Base-by-base conservation (phyloP, 208 protist genomes). In the Leptomonas pyrrhocoris region DNA sequence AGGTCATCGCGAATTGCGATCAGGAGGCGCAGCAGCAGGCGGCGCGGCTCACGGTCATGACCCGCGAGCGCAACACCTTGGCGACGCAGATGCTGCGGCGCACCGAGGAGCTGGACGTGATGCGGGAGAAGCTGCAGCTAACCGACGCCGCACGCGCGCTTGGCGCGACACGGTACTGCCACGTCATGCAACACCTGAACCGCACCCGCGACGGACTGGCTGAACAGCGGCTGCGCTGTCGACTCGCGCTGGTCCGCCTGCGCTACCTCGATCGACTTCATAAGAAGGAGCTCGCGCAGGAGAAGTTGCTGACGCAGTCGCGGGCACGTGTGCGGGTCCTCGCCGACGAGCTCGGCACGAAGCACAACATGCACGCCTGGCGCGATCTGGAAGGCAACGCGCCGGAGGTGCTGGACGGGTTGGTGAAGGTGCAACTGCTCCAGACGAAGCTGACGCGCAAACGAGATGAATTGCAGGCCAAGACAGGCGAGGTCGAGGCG, bases 331-430 rank as follows among this genome's bases (percentile, higher is more conserved):
- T 92, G 23, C 94, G 96, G 25, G 98, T 98, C 11, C 82, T 99
- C 21, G 86, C 85, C 1, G 97, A 99, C 64, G 98, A 99, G 81
- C 83, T 99, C 2, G 81, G 98, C 79, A 98, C 96, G 40, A 98
- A 98, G 19, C 97, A 98, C 73, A 99, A 99, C 80, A 91, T 99
- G 23, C 98, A 99, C 82, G 80, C 98, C 55, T 99, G 98, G 98
- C 86, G 98, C 38, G 94, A 94, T 53, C 78, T 99, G 15, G 97
- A 99, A 59, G 98, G 97, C 40, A 96, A 89, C 49, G 96, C 98
- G 53, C 98, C 98, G 8, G 83, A 91, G 25, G 74, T 96, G 27
- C 89, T 97, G 57, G 98, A 99, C 61, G 94, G 98, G 42, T 82
- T 99, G 19, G 94, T 98, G 64, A 99, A 99, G 79, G 98, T 99